Conservation (phyloP, 2,329 filamentous ascomycete species). For the Fusarium sambucinum region DNA sequence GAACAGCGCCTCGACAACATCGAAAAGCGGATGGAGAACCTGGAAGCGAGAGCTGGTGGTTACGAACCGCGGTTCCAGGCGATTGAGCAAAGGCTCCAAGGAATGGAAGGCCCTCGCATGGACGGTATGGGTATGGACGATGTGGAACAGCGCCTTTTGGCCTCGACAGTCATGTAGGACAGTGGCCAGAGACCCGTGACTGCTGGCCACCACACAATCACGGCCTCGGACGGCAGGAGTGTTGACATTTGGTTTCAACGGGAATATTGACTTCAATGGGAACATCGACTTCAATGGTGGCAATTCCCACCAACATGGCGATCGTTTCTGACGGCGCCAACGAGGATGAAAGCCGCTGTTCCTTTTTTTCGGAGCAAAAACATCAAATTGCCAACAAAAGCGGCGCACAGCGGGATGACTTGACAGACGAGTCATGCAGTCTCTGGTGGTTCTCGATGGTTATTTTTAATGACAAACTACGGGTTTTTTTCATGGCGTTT, state of each 20-base stretch:
- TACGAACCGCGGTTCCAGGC: conserved; percentile 61
- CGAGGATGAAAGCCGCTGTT: background rate
- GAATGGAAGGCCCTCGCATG: conserved; percentile 58
- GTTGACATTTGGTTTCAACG: background rate
- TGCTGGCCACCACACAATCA: conserved; percentile 25
- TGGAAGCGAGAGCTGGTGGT: conserved; percentile 60
- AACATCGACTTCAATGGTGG: background rate
- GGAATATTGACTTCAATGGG: background rate
- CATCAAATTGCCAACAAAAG: conserved; percentile 19
- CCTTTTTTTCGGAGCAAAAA: conserved; percentile 3
- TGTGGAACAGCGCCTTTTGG: conserved; percentile 59
- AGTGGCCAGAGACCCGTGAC: conserved; percentile 31
- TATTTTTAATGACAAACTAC: conserved; percentile 47
- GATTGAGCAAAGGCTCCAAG: conserved; percentile 58
- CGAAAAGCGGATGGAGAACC: conserved; percentile 66
- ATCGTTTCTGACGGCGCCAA: background rate
- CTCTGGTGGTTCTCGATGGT: conserved; percentile 39
- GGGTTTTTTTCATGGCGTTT: conserved; percentile 47
- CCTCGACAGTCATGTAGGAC: conserved; percentile 59
- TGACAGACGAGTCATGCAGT: conserved; percentile 27
- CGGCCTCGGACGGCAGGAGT: conserved; percentile 15
- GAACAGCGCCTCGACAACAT: conserved; percentile 64
- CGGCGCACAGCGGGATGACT: conserved; percentile 32
- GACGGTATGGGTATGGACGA: conserved; percentile 60
- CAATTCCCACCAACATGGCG: background rate